phyloP scores from a whole-genome alignment of 371 early-diverging fungal genomes.

The Mortierella sp. region DNA sequence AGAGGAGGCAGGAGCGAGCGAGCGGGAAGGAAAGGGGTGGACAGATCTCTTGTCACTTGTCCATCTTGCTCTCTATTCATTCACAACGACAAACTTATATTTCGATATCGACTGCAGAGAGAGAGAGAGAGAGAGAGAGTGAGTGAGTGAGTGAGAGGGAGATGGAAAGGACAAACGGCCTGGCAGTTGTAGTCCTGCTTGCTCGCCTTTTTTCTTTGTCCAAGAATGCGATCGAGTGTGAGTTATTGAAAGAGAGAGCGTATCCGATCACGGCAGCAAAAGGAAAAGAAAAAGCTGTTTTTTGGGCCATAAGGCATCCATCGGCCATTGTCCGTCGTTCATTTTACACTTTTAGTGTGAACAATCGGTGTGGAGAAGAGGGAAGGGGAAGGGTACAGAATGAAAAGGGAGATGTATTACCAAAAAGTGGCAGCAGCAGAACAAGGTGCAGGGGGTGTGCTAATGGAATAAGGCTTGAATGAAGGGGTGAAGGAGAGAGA shows the following conservation, averaged over 20 bases:
- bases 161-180: neutral
- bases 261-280: neutral
- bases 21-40: neutral
- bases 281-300: neutral
- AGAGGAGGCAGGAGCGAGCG: neutral
- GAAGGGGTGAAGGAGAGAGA: too few relatives aligned
- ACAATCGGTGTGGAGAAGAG: slow-evolving; percentile 1
- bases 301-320: neutral
- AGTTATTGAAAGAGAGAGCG: neutral
- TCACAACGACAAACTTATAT: neutral
- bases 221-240: neutral
- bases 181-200: neutral
- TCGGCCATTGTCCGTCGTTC: neutral
- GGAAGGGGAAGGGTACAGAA: neutral
- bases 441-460: neutral
- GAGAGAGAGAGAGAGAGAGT: neutral
- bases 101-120: neutral
- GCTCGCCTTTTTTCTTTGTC: neutral
- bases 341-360: neutral
- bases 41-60: slow-evolving; percentile 1
- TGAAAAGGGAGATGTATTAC: neutral
- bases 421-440: too few relatives aligned
- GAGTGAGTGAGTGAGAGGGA: neutral
- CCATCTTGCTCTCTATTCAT: neutral
- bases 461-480: neutral